Base-by-base conservation (phyloP, 305 asterid species). In the Fraxinus xanthoxyloides region DNA sequence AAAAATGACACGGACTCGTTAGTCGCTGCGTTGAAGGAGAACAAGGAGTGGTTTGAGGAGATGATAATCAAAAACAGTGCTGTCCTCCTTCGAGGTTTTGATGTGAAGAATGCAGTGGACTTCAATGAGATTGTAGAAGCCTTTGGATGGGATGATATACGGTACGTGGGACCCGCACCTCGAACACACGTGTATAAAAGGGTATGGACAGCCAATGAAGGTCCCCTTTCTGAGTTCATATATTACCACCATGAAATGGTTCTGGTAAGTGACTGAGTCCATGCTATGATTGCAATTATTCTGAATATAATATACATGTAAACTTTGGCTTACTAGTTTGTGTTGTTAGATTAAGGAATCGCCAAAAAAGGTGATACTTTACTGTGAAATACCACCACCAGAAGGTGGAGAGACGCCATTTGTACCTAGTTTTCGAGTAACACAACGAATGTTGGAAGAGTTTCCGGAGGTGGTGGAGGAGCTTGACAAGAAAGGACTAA, bases 221-320 rank as follows among this genome's bases (percentile, higher is more conserved):
- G 98, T 1, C 98, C 98, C 17, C 84, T 93, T 43, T 91, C 97
- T 1, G 92, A 93, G 84, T 93, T 92, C 85, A 90, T 93, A 21
- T 93, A 92, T 85, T 93, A 91, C 69, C 98, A 93, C 80, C 98
- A 93, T 81, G 97, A 92, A 85, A 93, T 93, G 98, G 95, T 92
- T 80, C 2, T 28, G 31, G 31, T 28, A 2, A 3, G 32, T 3
- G 3, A 3, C 32, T 31, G 3, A 31, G 32, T 3, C 32, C 32
- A 3, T 3, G 3, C 2, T 31, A 0, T 31, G 3, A 31, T 31
- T 31, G 63, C 63, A n/a, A 9, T 5, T n/a, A 15, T 48, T 48
- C 61, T 2, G 7, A 46, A 15, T 46, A 46, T 19, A 46, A 17
- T 48, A 1, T 51, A 51, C 61, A 51, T 0, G 61, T 17, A 17